Evolutionary conservation across 352 stramenopile genomes (phyloP), one percentile per base, ranked within the genome.

Genomic region (Bremia lactucae): DNA sequence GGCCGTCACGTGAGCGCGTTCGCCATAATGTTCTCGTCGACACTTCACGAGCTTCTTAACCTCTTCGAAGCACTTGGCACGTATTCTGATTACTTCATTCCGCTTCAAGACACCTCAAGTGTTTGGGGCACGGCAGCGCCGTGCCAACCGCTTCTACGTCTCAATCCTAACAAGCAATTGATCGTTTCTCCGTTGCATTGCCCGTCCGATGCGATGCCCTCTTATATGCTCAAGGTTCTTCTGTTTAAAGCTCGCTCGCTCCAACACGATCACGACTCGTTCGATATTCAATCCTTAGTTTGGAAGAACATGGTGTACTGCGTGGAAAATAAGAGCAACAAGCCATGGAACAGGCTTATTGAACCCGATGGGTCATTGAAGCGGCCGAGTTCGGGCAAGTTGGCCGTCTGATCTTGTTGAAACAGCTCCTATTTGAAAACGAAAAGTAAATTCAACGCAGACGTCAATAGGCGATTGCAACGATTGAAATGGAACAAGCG

Each of bases 41-140:
- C 94, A 95, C 10, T 52, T 46, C 6, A 98, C 72, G 18, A 99
- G 84, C 13, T 82, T 74, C 62, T 97, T 98, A 46, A 99, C 74
- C 67, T 99, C 96, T 55, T 98, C 91, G 53, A 99, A 82, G 49
- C 85, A 96, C 51, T 97, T 96, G 31, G 95, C 91, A 96, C 33
- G 36, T n/a, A 14, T 4, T 23, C 8, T 11, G 2, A 46, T 36
- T 21, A 21, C 14, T 7, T 11, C 48, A 46, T 29, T 51, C 43
- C 31, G 9, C 18, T 26, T 3, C 0, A 55, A 24, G 49, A 48
- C 29, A 31, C 21, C 24, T 14, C 18, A 20, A 33, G 46, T 24
- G 49, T 74, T 9, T 64, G 68, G 29, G 60, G 59, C 7, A 43
- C 45, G 19, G 63, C 68, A 4, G 41, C 21, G 24, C 60, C 68